A percentile compares a stretch with the other conserved stretches of the same genome.
These are phyloP conservation scores for Ophiostoma montium DNA, from an alignment of 2,329 filamentous ascomycete genomes.

Conservation along the genomic window DNA sequence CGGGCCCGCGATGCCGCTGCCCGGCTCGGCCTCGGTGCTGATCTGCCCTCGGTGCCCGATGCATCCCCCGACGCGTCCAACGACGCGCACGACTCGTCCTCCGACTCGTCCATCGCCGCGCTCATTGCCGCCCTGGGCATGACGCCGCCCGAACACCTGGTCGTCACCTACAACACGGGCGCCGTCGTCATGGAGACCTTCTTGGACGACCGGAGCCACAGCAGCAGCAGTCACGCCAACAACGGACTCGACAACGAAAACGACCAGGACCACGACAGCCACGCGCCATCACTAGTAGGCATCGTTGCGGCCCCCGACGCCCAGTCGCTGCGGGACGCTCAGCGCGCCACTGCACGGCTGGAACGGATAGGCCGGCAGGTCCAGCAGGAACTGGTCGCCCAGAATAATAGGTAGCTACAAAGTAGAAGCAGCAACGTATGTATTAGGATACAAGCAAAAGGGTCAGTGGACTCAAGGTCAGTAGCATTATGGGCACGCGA, in stretches of 20 bases:
- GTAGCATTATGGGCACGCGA: no score
- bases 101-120: slow-evolving; percentile 29
- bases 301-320: slow-evolving; percentile 37
- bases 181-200: slow-evolving; percentile 26
- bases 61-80: slow-evolving; percentile 23
- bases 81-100: slow-evolving; percentile 28
- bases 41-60: background rate
- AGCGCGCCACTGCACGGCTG: slow-evolving; percentile 35
- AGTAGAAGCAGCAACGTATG: background rate
- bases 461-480: no score
- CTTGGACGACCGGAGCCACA: slow-evolving; percentile 26
- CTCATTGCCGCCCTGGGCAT: slow-evolving; percentile 34
- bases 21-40: slow-evolving; percentile 32
- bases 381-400: slow-evolving; percentile 36
- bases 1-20: slow-evolving; percentile 37
- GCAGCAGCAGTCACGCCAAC: background rate
- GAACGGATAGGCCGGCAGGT: slow-evolving; percentile 41
- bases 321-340: slow-evolving; percentile 35
- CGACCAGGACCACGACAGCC: slow-evolving; percentile 6
- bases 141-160: slow-evolving; percentile 35
- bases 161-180: slow-evolving; percentile 38
- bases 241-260: slow-evolving; percentile 7
- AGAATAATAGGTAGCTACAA: slow-evolving; percentile 12
- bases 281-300: slow-evolving; percentile 35
- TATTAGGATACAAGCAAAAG: background rate